phyloP scores from a whole-genome alignment of 2,329 filamentous ascomycete species.

The Sphaceloma murrayae region DNA sequence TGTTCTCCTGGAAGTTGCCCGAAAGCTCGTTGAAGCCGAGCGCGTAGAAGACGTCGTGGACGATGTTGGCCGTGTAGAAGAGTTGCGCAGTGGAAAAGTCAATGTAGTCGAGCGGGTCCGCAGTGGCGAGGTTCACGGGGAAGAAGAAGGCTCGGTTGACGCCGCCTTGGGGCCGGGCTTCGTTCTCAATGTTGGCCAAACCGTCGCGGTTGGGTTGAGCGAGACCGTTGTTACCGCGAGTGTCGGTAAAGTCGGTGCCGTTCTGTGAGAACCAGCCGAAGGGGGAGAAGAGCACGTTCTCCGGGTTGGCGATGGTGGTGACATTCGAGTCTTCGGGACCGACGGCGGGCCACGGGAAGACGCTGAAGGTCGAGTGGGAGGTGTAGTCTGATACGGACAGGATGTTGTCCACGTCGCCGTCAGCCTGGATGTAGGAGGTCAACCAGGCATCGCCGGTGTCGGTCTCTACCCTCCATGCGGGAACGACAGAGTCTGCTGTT shows the following conservation, averaged over 20 bases:
- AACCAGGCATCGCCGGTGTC: constrained; percentile 50
- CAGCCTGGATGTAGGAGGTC: constrained; percentile 47
- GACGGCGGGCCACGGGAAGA: constrained; percentile 31
- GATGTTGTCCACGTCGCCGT: constrained; percentile 45
- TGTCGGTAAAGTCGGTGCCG: constrained; percentile 40
- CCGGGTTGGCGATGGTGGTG: constrained; percentile 41
- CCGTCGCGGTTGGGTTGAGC: constrained; percentile 45
- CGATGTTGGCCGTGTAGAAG: constrained; percentile 52
- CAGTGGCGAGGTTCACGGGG: constrained; percentile 2
- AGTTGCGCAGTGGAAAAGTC: constrained; percentile 51
- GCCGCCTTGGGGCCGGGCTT: constrained; percentile 29
- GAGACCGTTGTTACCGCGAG: constrained; percentile 52
- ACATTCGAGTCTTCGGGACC: constrained; percentile 25
- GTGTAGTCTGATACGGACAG: constrained; percentile 50
- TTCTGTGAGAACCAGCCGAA: constrained; percentile 48
- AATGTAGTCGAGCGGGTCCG: constrained; percentile 9
- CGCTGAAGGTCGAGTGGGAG: constrained; percentile 46
- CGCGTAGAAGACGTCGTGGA: constrained; percentile 49
- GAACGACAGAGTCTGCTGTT: constrained; percentile 37
- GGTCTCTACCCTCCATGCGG: constrained; percentile 52
- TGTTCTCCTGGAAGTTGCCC: constrained; percentile 52
- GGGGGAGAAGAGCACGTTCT: constrained; percentile 38
- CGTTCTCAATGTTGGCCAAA: constrained; percentile 36
- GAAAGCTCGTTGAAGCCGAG: constrained; percentile 50
- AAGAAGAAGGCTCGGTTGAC: constrained; percentile 15